A percentile compares a stretch with the other conserved stretches of the same genome.
Evolutionary conservation across 306 rosid genomes (phyloP).

Genomic region (Styphnolobium japonicum): DNA sequence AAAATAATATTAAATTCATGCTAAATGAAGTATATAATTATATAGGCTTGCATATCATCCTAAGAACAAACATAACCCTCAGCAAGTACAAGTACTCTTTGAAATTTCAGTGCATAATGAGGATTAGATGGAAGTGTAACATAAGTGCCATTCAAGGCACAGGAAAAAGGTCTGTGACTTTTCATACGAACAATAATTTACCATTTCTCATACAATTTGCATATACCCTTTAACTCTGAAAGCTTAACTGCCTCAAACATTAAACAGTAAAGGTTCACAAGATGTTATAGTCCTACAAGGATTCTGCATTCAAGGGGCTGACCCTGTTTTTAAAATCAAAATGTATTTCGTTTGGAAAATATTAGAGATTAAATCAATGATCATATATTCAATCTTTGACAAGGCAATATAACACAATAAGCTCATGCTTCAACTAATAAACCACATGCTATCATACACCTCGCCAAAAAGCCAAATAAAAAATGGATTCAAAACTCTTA

Average conservation of each 20-base stretch:
- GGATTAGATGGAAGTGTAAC: background rate
- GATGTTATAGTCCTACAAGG: background rate
- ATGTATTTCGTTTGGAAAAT: background rate
- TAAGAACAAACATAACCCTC: background rate
- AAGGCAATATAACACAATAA: background rate
- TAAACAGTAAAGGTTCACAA: background rate
- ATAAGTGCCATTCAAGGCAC: background rate
- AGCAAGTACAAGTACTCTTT: background rate
- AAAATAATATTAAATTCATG: background rate
- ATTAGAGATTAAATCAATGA: background rate
- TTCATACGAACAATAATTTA: background rate
- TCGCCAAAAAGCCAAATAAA: background rate
- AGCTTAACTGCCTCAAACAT: background rate
- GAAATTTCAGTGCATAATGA: background rate
- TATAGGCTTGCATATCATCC: background rate
- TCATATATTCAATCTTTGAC: background rate
- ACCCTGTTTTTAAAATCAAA: background rate
- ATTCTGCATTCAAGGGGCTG: background rate
- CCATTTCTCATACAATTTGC: background rate
- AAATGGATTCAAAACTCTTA: conserved; percentile 39
- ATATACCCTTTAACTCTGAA: background rate
- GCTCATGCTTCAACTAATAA: background rate
- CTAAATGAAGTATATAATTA: background rate
- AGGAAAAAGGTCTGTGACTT: background rate
- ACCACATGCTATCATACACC: background rate